phyloP scores from a whole-genome alignment of 2,329 filamentous ascomycete species.

The Exophiala lecanii-corni region DNA sequence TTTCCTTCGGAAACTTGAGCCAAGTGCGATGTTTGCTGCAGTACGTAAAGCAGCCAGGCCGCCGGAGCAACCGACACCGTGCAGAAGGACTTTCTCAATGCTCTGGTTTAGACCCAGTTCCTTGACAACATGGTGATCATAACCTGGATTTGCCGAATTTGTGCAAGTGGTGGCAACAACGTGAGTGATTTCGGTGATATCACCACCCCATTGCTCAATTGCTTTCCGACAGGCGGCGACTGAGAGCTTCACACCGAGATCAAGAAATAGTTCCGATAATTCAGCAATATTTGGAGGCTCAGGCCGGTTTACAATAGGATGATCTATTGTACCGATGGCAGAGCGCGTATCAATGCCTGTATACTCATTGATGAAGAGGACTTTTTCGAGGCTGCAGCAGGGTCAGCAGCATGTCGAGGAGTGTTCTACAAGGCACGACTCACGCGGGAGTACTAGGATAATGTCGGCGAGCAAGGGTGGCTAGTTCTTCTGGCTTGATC shows the following conservation, averaged over 20 bases:
- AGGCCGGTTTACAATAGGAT: slow-evolving; percentile 56
- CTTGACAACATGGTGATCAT: slow-evolving; percentile 61
- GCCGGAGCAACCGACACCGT: slow-evolving; percentile 63
- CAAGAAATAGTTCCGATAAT: slow-evolving; percentile 28
- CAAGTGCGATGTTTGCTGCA: slow-evolving; percentile 62
- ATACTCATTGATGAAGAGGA: slow-evolving; percentile 59
- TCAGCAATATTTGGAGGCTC: slow-evolving; percentile 28
- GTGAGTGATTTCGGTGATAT: slow-evolving; percentile 52
- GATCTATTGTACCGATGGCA: slow-evolving; percentile 57
- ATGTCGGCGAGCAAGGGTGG: slow-evolving; percentile 51
- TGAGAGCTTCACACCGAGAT: slow-evolving; percentile 30
- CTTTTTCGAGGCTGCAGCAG: slow-evolving; percentile 54
- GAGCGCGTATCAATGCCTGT: slow-evolving; percentile 62
- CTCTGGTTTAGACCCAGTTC: slow-evolving; percentile 52
- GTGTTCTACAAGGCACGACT: too few species aligned
- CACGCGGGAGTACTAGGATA: slow-evolving; percentile 59
- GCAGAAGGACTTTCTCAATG: slow-evolving; percentile 62
- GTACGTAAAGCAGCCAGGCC: slow-evolving; percentile 60
- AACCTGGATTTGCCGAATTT: slow-evolving; percentile 65
- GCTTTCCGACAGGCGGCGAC: slow-evolving; percentile 31
- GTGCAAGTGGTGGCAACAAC: slow-evolving; percentile 65
- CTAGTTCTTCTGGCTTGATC: slow-evolving; percentile 49
- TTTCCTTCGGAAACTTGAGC: slow-evolving; percentile 54
- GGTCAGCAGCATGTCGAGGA: too few species aligned
- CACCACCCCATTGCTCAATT: slow-evolving; percentile 29